Base-by-base conservation (phyloP, 352 stramenopile species). In the Thalassiosira mediterranea region DNA sequence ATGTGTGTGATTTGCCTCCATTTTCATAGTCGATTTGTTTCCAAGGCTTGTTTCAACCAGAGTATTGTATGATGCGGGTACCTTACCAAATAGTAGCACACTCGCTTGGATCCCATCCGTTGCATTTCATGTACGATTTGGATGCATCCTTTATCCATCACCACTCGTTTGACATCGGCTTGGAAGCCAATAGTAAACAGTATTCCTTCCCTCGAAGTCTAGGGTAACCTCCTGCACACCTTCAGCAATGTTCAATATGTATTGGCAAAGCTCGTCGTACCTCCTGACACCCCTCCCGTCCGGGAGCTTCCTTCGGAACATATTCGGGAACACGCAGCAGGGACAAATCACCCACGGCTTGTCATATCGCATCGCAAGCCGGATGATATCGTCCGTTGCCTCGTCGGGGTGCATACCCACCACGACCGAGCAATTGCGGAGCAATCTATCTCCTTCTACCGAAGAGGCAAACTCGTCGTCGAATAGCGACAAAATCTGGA, bases 271-370 rank as follows among this genome's bases (percentile, higher is more conserved):
- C 34, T 42, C 7, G 7, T 42, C 34, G 34, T 42, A 42, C 7
- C 13, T 42, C 34, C 34, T 42, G 7, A 42, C 34, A 13, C 13
- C 34, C 13, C 7, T 42, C 34, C 34, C 13, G 34, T 42, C 34
- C 7, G 34, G 7, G 7, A 42, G 13, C 34, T 42, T 13, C 34
- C 34, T 42, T 13, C 34, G 34, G 13, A 42, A 42, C 34, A 13
- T 13, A 13, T 42, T 42, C 34, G 34, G 34, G 7, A 42, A 42
- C 7, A 42, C 34, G 34, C 96, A 98, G 67, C 96, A 98, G 0
- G 96, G 96, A n/a, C 98, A 95, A 7, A 98, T 87, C 1, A 96
- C 7, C 34, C 34, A 42, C 34, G 34, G 34, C 34, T 42, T 42
- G 34, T 13, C 34, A 13, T 42, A 42, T 13, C 34, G 7, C 34